These are phyloP conservation scores for Euphrasia arctica DNA, from an alignment of 305 asterid species.

Conservation along the genomic window DNA sequence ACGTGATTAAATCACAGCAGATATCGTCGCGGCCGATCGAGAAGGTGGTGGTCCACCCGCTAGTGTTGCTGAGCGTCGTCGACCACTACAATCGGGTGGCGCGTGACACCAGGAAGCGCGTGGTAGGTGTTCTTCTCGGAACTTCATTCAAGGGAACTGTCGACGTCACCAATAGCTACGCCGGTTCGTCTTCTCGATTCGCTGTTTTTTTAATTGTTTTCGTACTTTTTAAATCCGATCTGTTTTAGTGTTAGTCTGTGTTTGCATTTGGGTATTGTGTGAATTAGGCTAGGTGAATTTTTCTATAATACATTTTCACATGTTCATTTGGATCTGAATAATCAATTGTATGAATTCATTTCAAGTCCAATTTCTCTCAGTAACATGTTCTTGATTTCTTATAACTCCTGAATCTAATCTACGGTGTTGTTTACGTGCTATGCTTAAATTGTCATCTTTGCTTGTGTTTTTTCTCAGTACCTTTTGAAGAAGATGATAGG, in stretches of 20 bases:
- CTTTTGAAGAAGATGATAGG: conserved; percentile 95
- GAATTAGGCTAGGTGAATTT: neutral
- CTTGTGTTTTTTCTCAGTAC: no score
- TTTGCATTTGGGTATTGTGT: neutral
- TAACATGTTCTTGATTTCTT: neutral
- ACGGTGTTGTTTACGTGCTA: no score
- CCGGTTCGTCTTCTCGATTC: conserved; percentile 52
- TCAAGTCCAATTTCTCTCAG: neutral
- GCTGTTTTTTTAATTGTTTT: no score
- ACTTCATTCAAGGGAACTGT: conserved; percentile 80
- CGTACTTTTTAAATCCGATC: neutral
- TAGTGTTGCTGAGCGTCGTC: conserved; percentile 84
- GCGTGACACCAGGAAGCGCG: conserved; percentile 79
- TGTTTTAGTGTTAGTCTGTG: neutral
- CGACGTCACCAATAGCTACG: conserved; percentile 92
- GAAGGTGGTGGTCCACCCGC: conserved; percentile 88
- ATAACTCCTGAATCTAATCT: neutral
- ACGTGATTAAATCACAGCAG: conserved; percentile 87
- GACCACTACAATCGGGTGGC: conserved; percentile 94
- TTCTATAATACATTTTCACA: neutral
- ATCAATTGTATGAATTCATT: neutral
- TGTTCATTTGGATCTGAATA: neutral
- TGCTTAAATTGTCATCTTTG: no score
- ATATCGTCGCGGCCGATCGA: conserved; percentile 67
- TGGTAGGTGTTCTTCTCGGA: conserved; percentile 86